Percentiles rank a stretch among this genome's conserved stretches.
phyloP scores from a whole-genome alignment of 306 rosid species.

The Prunus mongolica region DNA sequence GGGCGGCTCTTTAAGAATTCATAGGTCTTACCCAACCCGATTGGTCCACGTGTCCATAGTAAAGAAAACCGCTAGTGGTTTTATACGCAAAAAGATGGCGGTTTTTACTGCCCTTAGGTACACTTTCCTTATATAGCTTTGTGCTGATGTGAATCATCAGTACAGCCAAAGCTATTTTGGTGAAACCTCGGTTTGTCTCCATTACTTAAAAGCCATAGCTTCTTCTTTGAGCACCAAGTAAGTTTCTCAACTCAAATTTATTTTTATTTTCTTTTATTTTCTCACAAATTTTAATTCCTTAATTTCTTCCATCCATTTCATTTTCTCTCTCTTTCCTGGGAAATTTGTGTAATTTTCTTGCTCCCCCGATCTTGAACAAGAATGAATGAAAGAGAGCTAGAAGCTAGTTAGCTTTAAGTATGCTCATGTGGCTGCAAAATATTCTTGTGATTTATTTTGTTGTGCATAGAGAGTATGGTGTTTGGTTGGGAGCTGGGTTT shows the following conservation, averaged over 20 bases:
- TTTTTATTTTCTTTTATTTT: neutral
- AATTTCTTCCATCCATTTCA: neutral
- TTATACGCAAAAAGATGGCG: conserved; percentile 8
- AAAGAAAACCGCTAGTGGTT: conserved; percentile 29
- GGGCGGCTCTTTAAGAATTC: conserved; percentile 21
- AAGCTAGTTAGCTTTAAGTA: neutral
- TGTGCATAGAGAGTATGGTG: no score
- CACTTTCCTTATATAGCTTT: conserved; percentile 73
- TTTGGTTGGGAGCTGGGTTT: neutral
- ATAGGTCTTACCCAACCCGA: neutral
- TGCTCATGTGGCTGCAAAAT: neutral
- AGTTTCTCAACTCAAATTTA: conserved; percentile 7
- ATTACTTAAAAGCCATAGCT: conserved; percentile 23
- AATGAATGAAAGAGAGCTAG: neutral
- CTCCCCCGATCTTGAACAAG: conserved; percentile 2
- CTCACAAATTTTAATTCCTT: neutral
- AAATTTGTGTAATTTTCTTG: conserved; percentile 5
- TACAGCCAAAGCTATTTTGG: conserved; percentile 21
- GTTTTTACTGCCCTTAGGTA: conserved; percentile 29
- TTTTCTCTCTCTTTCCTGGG: conserved; percentile 23
- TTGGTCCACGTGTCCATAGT: conserved; percentile 50
- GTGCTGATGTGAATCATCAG: conserved; percentile 42
- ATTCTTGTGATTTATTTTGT: neutral
- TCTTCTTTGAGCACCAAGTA: conserved; percentile 26
- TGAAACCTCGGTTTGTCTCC: conserved; percentile 46